These are phyloP conservation scores for Dunaliella primolecta DNA, from an alignment of 139 green algal species.

Conservation along the genomic window DNA sequence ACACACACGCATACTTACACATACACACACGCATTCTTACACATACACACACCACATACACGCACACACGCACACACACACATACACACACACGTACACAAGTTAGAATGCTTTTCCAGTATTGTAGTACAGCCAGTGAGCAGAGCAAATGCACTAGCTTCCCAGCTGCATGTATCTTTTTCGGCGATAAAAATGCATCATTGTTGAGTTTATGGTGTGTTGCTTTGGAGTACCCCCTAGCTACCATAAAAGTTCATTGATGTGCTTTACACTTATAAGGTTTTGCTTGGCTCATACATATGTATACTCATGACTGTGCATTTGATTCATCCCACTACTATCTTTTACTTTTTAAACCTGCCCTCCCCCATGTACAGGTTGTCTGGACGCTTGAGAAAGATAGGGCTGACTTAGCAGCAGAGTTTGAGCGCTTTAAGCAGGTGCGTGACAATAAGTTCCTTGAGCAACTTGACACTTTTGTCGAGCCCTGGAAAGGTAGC, in stretches of 20 bases:
- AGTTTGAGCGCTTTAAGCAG: slow-evolving; percentile 31
- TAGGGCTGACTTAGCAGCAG: slow-evolving; percentile 30
- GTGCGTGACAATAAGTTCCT: background rate
- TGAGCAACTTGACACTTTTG: background rate
- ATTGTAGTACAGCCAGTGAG: no score
- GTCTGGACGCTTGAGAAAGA: slow-evolving; percentile 39
- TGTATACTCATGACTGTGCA: background rate
- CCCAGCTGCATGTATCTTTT: no score
- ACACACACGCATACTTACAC: background rate
- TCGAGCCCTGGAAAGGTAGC: background rate
- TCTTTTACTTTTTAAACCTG: background rate
- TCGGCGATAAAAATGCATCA: no score
- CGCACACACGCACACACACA: no score
- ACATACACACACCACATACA: no score
- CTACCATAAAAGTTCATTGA: background rate
- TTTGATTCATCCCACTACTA: background rate
- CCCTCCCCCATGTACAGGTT: slow-evolving; percentile 12
- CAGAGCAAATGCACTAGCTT: no score
- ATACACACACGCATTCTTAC: background rate
- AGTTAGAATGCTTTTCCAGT: no score
- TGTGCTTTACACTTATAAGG: background rate
- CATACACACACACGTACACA: no score
- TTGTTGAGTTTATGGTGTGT: background rate
- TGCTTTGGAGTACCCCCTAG: background rate
- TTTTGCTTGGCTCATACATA: background rate